Evolutionary conservation across 352 stramenopile species (phyloP), one percentile per base, ranked within the genome.

Genomic region (Globisporangium mamillatum): DNA sequence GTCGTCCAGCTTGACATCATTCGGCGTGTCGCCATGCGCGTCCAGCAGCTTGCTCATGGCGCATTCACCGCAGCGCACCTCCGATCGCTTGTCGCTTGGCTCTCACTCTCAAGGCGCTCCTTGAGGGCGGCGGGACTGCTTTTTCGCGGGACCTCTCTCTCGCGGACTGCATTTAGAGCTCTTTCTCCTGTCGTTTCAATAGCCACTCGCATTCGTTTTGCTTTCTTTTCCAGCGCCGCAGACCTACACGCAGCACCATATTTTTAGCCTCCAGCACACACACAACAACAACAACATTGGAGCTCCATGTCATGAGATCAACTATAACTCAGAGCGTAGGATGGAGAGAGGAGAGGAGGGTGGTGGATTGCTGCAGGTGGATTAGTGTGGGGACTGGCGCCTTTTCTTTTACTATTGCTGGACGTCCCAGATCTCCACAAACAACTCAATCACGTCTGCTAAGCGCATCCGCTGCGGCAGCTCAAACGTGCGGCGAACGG

Each of bases 371-470:
- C n/a, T 32, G 36, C 6, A 4, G 38, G 41, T 67, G 58, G 27
- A 67, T 70, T 70, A 66, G 27, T 59, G 32, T 62, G 32, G 2
- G 29, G 12, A n/a, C n/a, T 36, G 25, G 25, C 16, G 16, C 29
- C 20, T 52, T 62, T 46, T 38, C 32, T 38, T 38, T 48, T 24
- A 38, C 68, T 75, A 84, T 65, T 95, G 85, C 73, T 96, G 88
- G 60, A 95, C 85, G 38, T 96, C 89, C 89, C 89, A 96, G 62
- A 96, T 93, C 74, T 96, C 89, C 36, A 89, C 84, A 72, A 95
- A 94, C 52, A 96, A 70, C 70, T 92, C 86, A 68, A 96, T 90
- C 56, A 96, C 78, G 70, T 96, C 89, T 24, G 78, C 82, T 4
- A 96, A 74, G 25, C 79, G 78, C 89, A 95, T 96, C 66, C 84